Evolutionary conservation across 148 eudicot genomes (phyloP), one percentile per base, ranked within the genome.

Genomic region (Rhododendron ovatum): DNA sequence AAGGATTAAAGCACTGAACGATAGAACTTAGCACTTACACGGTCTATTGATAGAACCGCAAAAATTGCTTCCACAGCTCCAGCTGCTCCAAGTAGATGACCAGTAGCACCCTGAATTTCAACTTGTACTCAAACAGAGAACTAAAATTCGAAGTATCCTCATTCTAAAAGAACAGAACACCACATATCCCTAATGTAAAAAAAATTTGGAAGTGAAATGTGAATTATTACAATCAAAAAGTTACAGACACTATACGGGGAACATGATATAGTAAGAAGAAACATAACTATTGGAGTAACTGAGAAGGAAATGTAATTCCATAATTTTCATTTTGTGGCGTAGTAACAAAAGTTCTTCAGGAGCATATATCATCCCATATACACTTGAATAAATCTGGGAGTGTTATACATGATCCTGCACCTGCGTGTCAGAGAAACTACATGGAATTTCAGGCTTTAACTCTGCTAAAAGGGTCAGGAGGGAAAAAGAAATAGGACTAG

Each of bases 51-150:
- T 84, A 97, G 88, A 88, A 93, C 91, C 43, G 93, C 83, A 89
- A 97, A 94, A 77, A 97, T 93, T 61, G 99, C 98, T 88, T 97
- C 99, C 55, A 95, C 99, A 69, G 98, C 94, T 91, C 99, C 99
- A 86, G 99, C 98, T 65, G 99, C 98, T n/a, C 99, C 99, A 82
- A 96, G 93, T 57, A 96, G 96, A 93, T 96, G 98, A 39, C 99
- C 99, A 67, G 90, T 86, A 37, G 99, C 98, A 86, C 98, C 99
- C 98, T 96, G 85, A 82, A 41, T 89, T 41, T 57, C 13, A 14
- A 50, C 78, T 75, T 53, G 51, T 57, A 55, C 28, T 85, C 53
- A 74, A 37, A 83, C 2, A 59, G 47, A 26, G 57, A 57, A 20
- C 76, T 7, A 48, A 63, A 63, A 18, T 51, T 18, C 82, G 78